Conservation (phyloP, 257 asterid species). For the Cynanchum wilfordii region DNA sequence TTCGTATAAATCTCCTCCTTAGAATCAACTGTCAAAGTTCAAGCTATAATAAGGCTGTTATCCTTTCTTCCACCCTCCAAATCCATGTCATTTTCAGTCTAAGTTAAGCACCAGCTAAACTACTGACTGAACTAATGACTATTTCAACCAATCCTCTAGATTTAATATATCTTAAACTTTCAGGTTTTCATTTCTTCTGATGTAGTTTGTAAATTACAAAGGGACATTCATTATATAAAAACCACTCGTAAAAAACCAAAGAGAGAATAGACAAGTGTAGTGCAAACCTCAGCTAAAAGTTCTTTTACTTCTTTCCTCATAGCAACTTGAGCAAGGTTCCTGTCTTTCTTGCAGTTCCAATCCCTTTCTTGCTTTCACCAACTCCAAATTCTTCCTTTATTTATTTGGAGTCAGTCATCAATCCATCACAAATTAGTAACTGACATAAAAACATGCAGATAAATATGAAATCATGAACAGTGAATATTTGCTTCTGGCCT, state of each 20-base stretch:
- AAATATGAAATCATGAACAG: not conserved
- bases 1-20: not conserved
- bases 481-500: not conserved
- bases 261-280: not conserved
- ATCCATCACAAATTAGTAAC: not conserved
- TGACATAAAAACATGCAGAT: not conserved
- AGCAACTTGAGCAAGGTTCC: not conserved
- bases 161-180: not conserved
- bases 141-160: not conserved
- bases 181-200: not conserved
- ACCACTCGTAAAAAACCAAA: not conserved
- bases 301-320: slow-evolving; percentile 21
- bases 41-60: not conserved
- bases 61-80: not conserved
- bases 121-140: not conserved
- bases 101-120: not conserved
- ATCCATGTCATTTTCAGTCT: not conserved
- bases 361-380: not conserved
- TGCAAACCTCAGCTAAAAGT: slow-evolving; percentile 14
- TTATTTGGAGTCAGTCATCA: not conserved
- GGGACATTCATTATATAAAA: not conserved
- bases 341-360: not conserved
- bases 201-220: not conserved
- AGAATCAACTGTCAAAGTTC: not conserved
- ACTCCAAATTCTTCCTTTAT: slow-evolving; percentile 5